Evolutionary conservation across 305 asterid genomes (phyloP), one percentile per base, ranked within the genome.

Genomic region (Fraxinus platypoda): DNA sequence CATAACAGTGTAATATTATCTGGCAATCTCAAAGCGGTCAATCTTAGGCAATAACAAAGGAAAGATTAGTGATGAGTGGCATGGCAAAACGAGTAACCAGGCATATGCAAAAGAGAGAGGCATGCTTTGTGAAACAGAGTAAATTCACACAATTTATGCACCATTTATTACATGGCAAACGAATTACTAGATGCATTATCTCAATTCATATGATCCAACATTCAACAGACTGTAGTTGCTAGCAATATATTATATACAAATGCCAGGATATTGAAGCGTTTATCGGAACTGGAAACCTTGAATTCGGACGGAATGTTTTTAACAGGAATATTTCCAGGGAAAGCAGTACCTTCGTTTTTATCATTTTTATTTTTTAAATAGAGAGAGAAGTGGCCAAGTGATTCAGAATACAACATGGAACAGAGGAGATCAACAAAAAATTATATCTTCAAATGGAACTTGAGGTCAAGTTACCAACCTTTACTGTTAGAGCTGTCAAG

Each of bases 381-480:
- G 66, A 57, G 26, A 57, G 12, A 19, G 66, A 54, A 49, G 62
- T 49, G 62, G 62, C 23, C 62, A 17, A 8, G 62, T 17, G 62
- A 52, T 52, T 17, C 19, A 17, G 62, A 52, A 52, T 17, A 52
- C 23, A 17, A 52, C 62, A 52, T 52, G 21, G 62, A 52, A 52
- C 2, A 17, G 66, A 54, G 66, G 26, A 57, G 26, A 57, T 57
- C 9, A 19, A 57, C 1, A n/a, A 57, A 52, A 52, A 52, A 52
- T 17, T 52, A 52, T n/a, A 57, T 57, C 66, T 57, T 57, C 19
- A 57, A 57, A 33, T 78, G 21, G 38, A 82, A 70, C 33, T 38
- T 74, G 23, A 52, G 62, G 62, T 52, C 17, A 77, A n/a, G 71
- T 12, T 74, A 83, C 89, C 46, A 76, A 90, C 96, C 97, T 87